Conservation (phyloP, 139 green algal genomes). For the Picochlorum sp. region DNA sequence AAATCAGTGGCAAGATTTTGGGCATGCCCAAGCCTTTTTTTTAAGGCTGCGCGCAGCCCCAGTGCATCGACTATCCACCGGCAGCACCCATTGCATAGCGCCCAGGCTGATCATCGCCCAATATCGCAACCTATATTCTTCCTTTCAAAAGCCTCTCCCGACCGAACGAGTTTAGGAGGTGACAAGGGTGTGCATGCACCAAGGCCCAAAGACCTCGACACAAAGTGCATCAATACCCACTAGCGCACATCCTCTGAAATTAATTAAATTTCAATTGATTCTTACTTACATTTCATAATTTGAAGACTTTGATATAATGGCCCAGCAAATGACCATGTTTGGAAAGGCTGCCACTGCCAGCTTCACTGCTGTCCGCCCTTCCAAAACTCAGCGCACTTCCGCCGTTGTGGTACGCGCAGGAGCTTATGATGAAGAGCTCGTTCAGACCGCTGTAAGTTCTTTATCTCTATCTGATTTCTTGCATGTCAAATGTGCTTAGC, state of each 20-base stretch:
- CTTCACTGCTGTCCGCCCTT: neutral
- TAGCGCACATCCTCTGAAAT: neutral
- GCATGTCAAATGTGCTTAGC: neutral
- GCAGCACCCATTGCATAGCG: no score
- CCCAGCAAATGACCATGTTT: constrained; percentile 7
- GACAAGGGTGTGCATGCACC: no score
- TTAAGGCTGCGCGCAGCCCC: no score
- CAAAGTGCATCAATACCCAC: no score
- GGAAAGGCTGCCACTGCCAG: neutral
- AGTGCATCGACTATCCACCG: no score
- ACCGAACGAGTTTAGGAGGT: no score
- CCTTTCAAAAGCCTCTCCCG: no score
- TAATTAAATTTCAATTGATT: neutral
- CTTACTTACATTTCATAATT: neutral
- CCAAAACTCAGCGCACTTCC: neutral
- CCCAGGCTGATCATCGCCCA: no score
- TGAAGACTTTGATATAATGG: neutral
- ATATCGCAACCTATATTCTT: no score
- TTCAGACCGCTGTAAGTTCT: constrained; percentile 63
- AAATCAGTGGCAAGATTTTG: no score
- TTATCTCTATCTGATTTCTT: neutral
- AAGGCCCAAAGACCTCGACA: no score
- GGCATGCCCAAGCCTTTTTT: no score
- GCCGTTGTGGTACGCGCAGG: constrained; percentile 31
- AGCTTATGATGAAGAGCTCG: constrained; percentile 82